Conservation (phyloP, 352 stramenopile genomes). For the Pythium plurisporium region DNA sequence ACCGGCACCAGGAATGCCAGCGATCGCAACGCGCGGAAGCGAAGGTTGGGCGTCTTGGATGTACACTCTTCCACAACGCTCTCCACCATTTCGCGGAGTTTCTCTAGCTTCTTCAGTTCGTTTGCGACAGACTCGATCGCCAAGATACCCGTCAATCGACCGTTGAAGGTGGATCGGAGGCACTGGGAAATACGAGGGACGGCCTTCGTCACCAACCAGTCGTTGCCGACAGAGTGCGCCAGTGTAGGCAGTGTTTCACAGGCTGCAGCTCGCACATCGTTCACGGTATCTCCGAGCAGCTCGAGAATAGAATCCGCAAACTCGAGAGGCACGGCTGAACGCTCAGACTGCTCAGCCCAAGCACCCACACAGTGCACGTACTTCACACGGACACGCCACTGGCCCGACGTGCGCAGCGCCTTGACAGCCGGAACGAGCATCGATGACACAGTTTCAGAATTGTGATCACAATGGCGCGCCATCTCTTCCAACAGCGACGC, state of each 20-base stretch:
- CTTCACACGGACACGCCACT: slow-evolving; percentile 83
- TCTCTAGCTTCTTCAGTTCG: slow-evolving; percentile 63
- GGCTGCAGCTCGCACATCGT: slow-evolving; percentile 64
- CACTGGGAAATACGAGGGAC: slow-evolving; percentile 55
- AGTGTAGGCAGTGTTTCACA: slow-evolving; percentile 64
- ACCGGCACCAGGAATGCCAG: slow-evolving; percentile 56
- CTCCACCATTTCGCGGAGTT: slow-evolving; percentile 61
- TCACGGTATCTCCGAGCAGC: slow-evolving; percentile 60
- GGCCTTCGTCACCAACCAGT: slow-evolving; percentile 73
- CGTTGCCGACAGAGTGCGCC: slow-evolving; percentile 62
- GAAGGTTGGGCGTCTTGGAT: slow-evolving; percentile 75
- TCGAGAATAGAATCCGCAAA: slow-evolving; percentile 72
- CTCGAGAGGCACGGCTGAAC: slow-evolving; percentile 45
- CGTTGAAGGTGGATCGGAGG: slow-evolving; percentile 72
- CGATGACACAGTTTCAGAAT: slow-evolving; percentile 51
- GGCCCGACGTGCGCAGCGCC: slow-evolving; percentile 52
- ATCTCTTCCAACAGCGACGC: slow-evolving; percentile 81
- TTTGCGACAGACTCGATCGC: slow-evolving; percentile 61
- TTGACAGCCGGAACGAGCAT: slow-evolving; percentile 75
- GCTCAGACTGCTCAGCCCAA: slow-evolving; percentile 68
- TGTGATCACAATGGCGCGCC: slow-evolving; percentile 67
- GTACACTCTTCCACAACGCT: slow-evolving; percentile 70
- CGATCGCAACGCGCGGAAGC: slow-evolving; percentile 74
- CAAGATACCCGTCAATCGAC: slow-evolving; percentile 57
- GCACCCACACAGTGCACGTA: slow-evolving; percentile 82